Base-by-base conservation (phyloP, 2,329 filamentous ascomycete species). In the Dothiorella sarmentorum region DNA sequence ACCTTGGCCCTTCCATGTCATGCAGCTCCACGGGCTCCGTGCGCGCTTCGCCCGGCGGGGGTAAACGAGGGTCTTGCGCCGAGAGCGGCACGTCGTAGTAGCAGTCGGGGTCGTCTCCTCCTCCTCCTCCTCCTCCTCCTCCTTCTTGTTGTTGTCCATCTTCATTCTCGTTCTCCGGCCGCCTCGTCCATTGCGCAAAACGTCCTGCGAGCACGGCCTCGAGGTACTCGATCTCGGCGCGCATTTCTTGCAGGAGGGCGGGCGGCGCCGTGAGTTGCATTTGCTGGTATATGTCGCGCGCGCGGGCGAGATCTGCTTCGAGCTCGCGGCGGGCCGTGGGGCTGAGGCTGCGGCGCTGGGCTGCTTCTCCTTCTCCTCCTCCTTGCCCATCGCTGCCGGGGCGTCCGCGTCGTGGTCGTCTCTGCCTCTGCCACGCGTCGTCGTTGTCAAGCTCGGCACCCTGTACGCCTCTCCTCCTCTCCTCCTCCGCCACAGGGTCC, bases 21-120 rank as follows among this genome's bases (percentile, higher is more conserved):
- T 49, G 31, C 9, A 61, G 51, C n/a, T 43, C 33, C 5, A 52
- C 24, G 26, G 57, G 60, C 7, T 33, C 43, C n/a, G 33, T 24
- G n/a, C 7, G 27, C 29, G 42, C 15, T 2, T 18, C 4, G n/a
- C 20, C 29, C 3, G 15, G 29, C 3, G 42, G 29, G 3, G 42
- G 55, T 10, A 57, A 31, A 20, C 53, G 53, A 7, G 29, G 29
- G 15, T 57, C 53, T 1, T 37, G 18, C 2, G 22, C n/a, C 3
- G 47, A 52, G 4, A 43, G 37, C 6, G 52, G n/a, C 10, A 10
- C 5, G 17, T 31, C 24, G 18, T 43, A 44, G 31, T 22, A 53
- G 15, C 35, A n/a, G n/a, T n/a, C n/a, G n/a, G n/a, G n/a, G n/a
- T n/a, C n/a, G n/a, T n/a, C n/a, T n/a, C 20, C 5, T 13, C 20